Percentiles rank a stretch among this genome's conserved stretches.
phyloP scores from a whole-genome alignment of 371 early-diverging fungal species.

The Mucor saturninus region DNA sequence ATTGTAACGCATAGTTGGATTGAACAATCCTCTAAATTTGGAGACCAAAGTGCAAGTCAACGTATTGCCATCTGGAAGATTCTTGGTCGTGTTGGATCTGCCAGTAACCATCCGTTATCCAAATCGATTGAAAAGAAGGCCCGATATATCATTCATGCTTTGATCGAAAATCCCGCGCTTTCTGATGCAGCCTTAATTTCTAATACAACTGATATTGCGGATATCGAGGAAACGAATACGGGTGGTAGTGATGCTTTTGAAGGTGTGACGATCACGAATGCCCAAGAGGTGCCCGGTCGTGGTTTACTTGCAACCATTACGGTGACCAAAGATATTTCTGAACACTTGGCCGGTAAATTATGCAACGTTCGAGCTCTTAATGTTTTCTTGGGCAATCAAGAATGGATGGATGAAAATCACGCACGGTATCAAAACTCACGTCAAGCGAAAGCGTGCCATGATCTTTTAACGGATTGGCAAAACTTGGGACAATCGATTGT shows the following conservation, averaged over 20 bases:
- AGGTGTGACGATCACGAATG: conserved; percentile 57
- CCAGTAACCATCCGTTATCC: conserved; percentile 52
- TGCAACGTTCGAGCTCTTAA: conserved; percentile 50
- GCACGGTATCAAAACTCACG: conserved; percentile 56
- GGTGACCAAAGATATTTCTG: conserved; percentile 31
- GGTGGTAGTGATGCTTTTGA: conserved; percentile 42
- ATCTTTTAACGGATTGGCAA: conserved; percentile 58
- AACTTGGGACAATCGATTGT: conserved; percentile 67
- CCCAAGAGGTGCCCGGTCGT: conserved; percentile 69
- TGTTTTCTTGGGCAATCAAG: conserved; percentile 68
- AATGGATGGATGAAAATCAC: conserved; percentile 72
- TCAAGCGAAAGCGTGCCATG: conserved; percentile 36
- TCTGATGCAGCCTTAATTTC: conserved; percentile 11
- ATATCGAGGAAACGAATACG: conserved; percentile 10
- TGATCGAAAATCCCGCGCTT: conserved; percentile 10
- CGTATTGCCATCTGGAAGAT: conserved; percentile 43
- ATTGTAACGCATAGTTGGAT: conserved; percentile 50
- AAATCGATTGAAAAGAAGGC: conserved; percentile 49
- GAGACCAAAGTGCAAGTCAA: conserved; percentile 12
- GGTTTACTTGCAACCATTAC: conserved; percentile 63
- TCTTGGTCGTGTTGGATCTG: conserved; percentile 49
- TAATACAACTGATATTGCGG: conserved; percentile 1
- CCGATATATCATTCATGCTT: conserved; percentile 18
- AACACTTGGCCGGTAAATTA: conserved; percentile 31
- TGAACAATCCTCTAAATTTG: conserved; percentile 15